Evolutionary conservation across 305 asterid species (phyloP), one percentile per base, ranked within the genome.

Genomic region (Fraxinus sp.): DNA sequence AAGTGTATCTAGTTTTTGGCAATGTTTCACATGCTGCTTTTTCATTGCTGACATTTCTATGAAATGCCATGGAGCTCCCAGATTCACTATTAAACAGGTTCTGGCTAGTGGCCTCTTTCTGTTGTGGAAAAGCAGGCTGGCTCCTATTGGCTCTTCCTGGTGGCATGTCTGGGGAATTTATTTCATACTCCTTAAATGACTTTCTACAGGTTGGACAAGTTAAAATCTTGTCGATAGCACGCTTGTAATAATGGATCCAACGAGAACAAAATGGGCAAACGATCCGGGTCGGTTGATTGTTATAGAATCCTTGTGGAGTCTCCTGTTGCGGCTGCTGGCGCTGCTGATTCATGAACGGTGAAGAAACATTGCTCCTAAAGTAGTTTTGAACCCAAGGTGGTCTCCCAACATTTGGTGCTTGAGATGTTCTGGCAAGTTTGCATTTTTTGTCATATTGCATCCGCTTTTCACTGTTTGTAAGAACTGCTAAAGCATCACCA

Each of bases 401-500:
- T 70, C 30, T 70, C 76, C 76, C 76, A 32, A 39, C 28, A 59
- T 32, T 72, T 82, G 13, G 78, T 76, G 77, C 79, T 86, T 7
- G 52, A 11, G 81, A 46, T 80, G 18, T 86, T 81, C 55, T 89
- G 86, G 44, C 1, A 89, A 32, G 3, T 9, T 76, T 87, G 52
- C 24, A 20, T 14, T 73, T 39, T 4, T 11, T 9, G 76, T 32
- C 81, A 49, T 86, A 80, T 28, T 88, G 5, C 44, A 30, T 55
- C 76, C 76, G 88, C 66, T 79, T 88, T 41, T 81, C 81, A 30
- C 20, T 20, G 76, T 89, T 91, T 16, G 70, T 71, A 33, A 93
- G 89, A 78, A 90, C 91, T 1, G 76, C 75, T 78, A 85, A 86
- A 70, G 95, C 95, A 80, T 89, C 92, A 11, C 86, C 80, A 75